Evolutionary conservation across 805 yeast species (phyloP).

Genomic region (Nakazawaea ernobii): DNA sequence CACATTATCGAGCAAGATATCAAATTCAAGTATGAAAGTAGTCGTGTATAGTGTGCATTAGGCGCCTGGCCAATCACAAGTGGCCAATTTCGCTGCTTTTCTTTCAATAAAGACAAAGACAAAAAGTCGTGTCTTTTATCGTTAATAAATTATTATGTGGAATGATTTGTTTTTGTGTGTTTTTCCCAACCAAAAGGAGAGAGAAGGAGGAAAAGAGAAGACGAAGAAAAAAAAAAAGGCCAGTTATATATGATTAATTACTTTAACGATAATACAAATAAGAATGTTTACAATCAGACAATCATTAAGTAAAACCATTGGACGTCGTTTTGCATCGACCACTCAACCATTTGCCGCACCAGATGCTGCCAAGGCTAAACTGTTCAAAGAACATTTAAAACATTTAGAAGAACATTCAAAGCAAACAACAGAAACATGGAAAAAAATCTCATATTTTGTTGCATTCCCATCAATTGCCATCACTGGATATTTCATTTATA

Average conservation of each 20-base stretch:
- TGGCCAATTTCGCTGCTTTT: no score
- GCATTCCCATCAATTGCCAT: constrained; percentile 78
- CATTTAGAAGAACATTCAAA: constrained; percentile 77
- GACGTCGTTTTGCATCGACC: constrained; percentile 26
- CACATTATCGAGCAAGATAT: constrained; percentile 56
- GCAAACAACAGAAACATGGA: constrained; percentile 76
- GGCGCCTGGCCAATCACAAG: no score
- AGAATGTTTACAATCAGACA: constrained; percentile 46
- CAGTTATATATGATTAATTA: background rate
- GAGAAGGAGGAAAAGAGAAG: no score
- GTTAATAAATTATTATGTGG: no score
- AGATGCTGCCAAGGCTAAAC: constrained; percentile 64
- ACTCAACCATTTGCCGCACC: constrained; percentile 42
- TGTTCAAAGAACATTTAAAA: constrained; percentile 52
- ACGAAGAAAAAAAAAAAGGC: no score
- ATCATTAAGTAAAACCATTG: constrained; percentile 25
- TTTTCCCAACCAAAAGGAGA: no score
- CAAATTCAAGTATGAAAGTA: constrained; percentile 28
- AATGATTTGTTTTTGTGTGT: no score
- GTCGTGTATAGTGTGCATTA: background rate
- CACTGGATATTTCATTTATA: constrained; percentile 75
- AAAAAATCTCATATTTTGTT: constrained; percentile 70
- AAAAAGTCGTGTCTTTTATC: no score
- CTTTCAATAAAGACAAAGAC: no score
- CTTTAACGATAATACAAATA: background rate